Evolutionary conservation across 1,284 basidiomycete genomes (phyloP).

Genomic region (Leccinum ponderosum): DNA sequence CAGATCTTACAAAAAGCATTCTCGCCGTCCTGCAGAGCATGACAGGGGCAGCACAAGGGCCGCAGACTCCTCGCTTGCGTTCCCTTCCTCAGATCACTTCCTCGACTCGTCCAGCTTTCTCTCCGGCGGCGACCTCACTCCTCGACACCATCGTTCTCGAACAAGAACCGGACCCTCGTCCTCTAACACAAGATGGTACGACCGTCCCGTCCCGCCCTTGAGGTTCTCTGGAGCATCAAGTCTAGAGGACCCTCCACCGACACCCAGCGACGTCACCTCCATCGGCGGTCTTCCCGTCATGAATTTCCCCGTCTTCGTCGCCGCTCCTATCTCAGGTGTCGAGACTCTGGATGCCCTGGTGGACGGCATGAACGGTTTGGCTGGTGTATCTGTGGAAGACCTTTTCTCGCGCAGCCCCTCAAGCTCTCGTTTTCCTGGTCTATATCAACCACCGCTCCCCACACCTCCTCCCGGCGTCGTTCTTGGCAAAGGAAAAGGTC

Average conservation of each 20-base stretch:
- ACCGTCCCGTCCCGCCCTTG: slow-evolving; percentile 44
- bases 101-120: slow-evolving; percentile 23
- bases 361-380: slow-evolving; percentile 74
- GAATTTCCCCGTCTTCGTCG: slow-evolving; percentile 65
- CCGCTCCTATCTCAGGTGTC: slow-evolving; percentile 73
- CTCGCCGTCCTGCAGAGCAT: slow-evolving; percentile 29
- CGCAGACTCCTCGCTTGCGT: slow-evolving; percentile 25
- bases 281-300: slow-evolving; percentile 32
- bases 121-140: slow-evolving; percentile 21
- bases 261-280: slow-evolving; percentile 57
- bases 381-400: slow-evolving; percentile 46
- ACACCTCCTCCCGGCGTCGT: slow-evolving; percentile 78
- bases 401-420: slow-evolving; percentile 45
- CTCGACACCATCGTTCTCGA: slow-evolving; percentile 45
- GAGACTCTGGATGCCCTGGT: slow-evolving; percentile 85
- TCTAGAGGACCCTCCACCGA: slow-evolving; percentile 62
- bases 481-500: slow-evolving; percentile 60
- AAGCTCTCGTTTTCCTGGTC: slow-evolving; percentile 50
- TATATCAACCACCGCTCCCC: slow-evolving; percentile 78
- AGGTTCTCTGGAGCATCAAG: slow-evolving; percentile 66
- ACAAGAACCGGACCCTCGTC: slow-evolving; percentile 58
- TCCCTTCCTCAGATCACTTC: slow-evolving; percentile 27
- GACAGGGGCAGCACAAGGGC: slow-evolving; percentile 20
- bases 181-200: slow-evolving; percentile 43
- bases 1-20: slow-evolving; percentile 20